Evolutionary conservation across 2,329 filamentous ascomycete genomes (phyloP), one percentile per base, ranked within the genome.

Genomic region (Emmonsiellopsis sp.): DNA sequence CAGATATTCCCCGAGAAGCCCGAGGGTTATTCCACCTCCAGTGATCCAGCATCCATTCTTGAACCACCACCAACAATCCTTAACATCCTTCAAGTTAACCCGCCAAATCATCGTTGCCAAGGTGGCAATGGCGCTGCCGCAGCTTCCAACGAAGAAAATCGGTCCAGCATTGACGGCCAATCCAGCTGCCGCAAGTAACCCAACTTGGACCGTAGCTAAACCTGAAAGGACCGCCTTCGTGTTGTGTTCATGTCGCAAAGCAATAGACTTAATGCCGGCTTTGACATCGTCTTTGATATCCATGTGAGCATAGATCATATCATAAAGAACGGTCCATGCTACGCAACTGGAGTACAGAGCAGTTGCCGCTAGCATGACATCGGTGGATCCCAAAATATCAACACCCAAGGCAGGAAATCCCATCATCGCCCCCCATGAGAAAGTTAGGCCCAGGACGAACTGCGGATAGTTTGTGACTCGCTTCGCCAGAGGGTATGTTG

Each of bases 51-150:
- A 80, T 26, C 81, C 81, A 53, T 81, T 79, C 54, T 74, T 79
- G 61, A 84, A 84, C 81, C 81, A 84, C 75, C 78, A 81, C 79
- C 80, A 83, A 60, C 81, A 84, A 60, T 80, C 76, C 57, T 71
- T 69, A 48, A 81, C 78, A 50, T 75, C 76, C 55, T 80, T 77
- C 56, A 84, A 61, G 52, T 76, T 74, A 31, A 84, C 81, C 55
- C 71, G 76, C 68, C 76, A 76, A 16, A 84, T 82, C 79, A 83
- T 83, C 13, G 77, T 73, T 1, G 72, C 78, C 26, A 83, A 68
- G 2, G 80, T 76, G 35, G 75, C 58, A 30, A 73, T 71, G 7
- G 80, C 79, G 55, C 80, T 77, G 37, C 81, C 81, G 56, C 79
- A 82, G 48, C 75, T 79, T 5, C 79, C 80, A 9, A 76, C 60